Percentiles rank a stretch among this genome's conserved stretches.
Conservation (phyloP, 1,284 basidiomycete genomes). For the Leccinum griseonigrum region DNA sequence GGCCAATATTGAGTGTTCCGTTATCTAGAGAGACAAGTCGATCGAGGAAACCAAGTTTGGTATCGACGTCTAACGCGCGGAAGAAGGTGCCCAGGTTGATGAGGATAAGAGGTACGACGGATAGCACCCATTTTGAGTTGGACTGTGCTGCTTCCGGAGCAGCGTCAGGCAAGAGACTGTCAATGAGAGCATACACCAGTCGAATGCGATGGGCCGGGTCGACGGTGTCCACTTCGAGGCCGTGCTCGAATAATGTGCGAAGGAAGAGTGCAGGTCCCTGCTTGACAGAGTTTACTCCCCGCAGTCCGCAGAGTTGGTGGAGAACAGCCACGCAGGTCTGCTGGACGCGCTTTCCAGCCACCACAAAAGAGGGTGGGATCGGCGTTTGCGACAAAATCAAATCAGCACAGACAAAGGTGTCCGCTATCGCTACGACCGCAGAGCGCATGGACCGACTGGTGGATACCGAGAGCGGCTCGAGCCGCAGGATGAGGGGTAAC, state of each 20-base stretch:
- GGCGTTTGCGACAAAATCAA: conserved; percentile 43
- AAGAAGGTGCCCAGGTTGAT: conserved; percentile 55
- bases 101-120: conserved; percentile 56
- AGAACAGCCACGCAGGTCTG: conserved; percentile 52
- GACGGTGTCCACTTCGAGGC: conserved; percentile 34
- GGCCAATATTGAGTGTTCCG: conserved; percentile 58
- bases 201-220: conserved; percentile 57
- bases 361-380: conserved; percentile 7
- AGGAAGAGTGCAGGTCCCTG: conserved; percentile 47
- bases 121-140: conserved; percentile 46
- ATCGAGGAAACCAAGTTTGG: conserved; percentile 51
- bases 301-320: conserved; percentile 38
- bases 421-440: conserved; percentile 43
- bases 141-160: conserved; percentile 28
- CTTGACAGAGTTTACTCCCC: conserved; percentile 37
- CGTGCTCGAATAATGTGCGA: conserved; percentile 51
- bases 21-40: conserved; percentile 57
- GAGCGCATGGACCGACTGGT: conserved; percentile 47
- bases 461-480: conserved; percentile 47
- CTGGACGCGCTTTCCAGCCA: conserved; percentile 30
- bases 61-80: conserved; percentile 51
- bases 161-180: conserved; percentile 49
- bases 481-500: conserved; percentile 46
- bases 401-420: conserved; percentile 55
- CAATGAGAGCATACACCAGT: conserved; percentile 56